Conservation (phyloP, 2,329 filamentous ascomycete species). For the Calycina marina region DNA sequence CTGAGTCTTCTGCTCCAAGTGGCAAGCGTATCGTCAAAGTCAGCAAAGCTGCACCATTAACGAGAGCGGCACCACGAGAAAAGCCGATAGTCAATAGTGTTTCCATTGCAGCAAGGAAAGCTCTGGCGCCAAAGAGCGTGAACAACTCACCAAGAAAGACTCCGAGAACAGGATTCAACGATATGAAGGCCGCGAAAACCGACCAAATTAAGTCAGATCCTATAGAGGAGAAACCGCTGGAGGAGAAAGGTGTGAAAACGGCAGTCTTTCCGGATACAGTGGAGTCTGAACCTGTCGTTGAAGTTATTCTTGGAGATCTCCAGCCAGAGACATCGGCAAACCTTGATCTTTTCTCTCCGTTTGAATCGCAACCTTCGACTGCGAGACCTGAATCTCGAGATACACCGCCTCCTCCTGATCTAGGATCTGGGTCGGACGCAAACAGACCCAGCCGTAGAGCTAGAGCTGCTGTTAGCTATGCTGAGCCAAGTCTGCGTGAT, state of each 20-base stretch:
- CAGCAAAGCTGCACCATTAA: constrained; percentile 13
- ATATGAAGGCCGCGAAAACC: constrained; percentile 27
- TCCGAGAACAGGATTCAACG: constrained; percentile 24
- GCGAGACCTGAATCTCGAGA: constrained; percentile 26
- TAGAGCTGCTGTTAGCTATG: constrained; percentile 59
- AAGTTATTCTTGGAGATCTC: constrained; percentile 21
- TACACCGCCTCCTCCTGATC: constrained; percentile 45
- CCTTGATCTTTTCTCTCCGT: constrained; percentile 29
- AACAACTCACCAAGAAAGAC: constrained; percentile 40
- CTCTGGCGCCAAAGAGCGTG: constrained; percentile 36
- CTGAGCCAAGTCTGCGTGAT: constrained; percentile 64
- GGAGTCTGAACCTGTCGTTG: constrained; percentile 1
- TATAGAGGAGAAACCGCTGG: constrained; percentile 2
- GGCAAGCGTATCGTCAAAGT: constrained; percentile 10
- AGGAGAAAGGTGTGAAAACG: constrained; percentile 9
- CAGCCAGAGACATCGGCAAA: constrained; percentile 26
- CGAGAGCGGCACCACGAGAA: constrained; percentile 13
- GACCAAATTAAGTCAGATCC: constrained; percentile 17
- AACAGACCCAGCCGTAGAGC: constrained; percentile 53
- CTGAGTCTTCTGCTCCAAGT: constrained; percentile 4
- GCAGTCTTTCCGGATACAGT: constrained; percentile 6
- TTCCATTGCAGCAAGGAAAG: constrained; percentile 13
- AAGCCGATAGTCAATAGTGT: constrained; percentile 7
- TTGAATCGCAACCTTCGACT: constrained; percentile 33
- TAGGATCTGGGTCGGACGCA: constrained; percentile 39